These are phyloP conservation scores for Mercurialis annua DNA, from an alignment of 345 rosid genomes.

Conservation along the genomic window DNA sequence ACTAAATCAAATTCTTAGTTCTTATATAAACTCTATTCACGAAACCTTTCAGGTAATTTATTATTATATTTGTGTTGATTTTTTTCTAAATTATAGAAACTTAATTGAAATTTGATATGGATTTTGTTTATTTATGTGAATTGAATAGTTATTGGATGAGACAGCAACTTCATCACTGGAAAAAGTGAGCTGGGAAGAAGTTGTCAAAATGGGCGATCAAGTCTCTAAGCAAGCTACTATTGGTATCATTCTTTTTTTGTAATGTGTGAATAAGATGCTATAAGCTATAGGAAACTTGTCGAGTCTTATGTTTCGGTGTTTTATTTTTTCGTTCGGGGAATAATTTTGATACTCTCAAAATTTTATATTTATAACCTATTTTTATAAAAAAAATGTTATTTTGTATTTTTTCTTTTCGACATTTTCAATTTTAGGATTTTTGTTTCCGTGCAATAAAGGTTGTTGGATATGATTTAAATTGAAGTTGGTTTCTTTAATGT, in stretches of 20 bases:
- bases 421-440: too few species aligned
- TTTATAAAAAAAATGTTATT: too few species aligned
- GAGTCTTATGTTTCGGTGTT: too few species aligned
- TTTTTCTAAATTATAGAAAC: background rate
- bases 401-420: too few species aligned
- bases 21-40: slow-evolving; percentile 62
- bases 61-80: background rate
- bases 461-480: background rate
- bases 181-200: slow-evolving; percentile 66
- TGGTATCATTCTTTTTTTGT: slow-evolving; percentile 33
- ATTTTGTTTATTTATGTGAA: background rate
- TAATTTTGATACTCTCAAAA: too few species aligned
- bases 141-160: slow-evolving; percentile 49
- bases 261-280: background rate
- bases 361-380: too few species aligned
- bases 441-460: too few species aligned
- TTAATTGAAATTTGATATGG: background rate
- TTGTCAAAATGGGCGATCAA: slow-evolving; percentile 69
- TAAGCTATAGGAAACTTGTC: too few species aligned
- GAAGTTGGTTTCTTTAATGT: background rate
- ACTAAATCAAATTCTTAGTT: slow-evolving; percentile 41
- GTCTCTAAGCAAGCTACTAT: slow-evolving; percentile 85
- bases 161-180: slow-evolving; percentile 43
- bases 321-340: too few species aligned
- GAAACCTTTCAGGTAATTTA: slow-evolving; percentile 66